phyloP scores from a whole-genome alignment of 139 green algal species.

The Haematococcus sp. region DNA sequence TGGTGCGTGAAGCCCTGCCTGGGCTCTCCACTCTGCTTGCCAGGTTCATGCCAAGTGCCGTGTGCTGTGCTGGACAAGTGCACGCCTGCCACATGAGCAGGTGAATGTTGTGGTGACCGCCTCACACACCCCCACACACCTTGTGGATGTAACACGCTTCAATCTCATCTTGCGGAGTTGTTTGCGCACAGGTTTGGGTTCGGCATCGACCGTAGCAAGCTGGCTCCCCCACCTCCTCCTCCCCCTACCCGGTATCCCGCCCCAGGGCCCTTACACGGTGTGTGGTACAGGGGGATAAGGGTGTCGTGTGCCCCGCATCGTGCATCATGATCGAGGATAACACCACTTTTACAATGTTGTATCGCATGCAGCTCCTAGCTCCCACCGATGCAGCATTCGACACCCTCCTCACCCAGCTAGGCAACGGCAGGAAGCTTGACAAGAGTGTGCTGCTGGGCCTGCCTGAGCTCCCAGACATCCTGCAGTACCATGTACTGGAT shows the following conservation, averaged over 20 bases:
- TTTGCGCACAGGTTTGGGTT: slow-evolving; percentile 41
- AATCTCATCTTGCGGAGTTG: no score
- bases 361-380: slow-evolving; percentile 46
- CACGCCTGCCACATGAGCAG: neutral
- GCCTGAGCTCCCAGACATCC: slow-evolving; percentile 62
- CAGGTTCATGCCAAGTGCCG: no score
- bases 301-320: no score
- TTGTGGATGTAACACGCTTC: no score
- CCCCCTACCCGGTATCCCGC: slow-evolving; percentile 42
- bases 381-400: slow-evolving; percentile 60
- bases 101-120: neutral
- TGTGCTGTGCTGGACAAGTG: slow-evolving; percentile 1
- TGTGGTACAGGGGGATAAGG: no score
- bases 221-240: slow-evolving; percentile 20
- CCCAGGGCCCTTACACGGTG: slow-evolving; percentile 52
- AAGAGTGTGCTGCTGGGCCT: slow-evolving; percentile 41
- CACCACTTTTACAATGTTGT: neutral
- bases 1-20: neutral
- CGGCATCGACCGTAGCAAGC: slow-evolving; percentile 31
- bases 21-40: no score
- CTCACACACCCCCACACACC: slow-evolving; percentile 5
- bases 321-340: no score
- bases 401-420: slow-evolving; percentile 43
- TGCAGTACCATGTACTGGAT: slow-evolving; percentile 65
- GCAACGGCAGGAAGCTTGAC: slow-evolving; percentile 38